Evolutionary conservation across 2,329 filamentous ascomycete genomes (phyloP).

Genomic region (Trichoderma pleuroti): DNA sequence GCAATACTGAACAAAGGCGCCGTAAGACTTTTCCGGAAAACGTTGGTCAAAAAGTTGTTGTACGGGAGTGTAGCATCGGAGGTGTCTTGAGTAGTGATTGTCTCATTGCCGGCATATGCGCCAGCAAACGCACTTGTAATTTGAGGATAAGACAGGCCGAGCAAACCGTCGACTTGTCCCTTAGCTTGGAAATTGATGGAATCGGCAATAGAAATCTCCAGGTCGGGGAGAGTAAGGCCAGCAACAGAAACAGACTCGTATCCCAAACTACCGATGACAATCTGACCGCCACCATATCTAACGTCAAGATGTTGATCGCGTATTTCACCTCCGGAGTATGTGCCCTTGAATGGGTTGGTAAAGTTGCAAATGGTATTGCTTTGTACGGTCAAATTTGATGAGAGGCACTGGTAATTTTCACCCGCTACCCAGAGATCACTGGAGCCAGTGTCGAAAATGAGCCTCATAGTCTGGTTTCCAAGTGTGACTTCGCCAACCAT

Average conservation of each 20-base stretch:
- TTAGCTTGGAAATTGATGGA: neutral
- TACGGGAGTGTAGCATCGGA: neutral
- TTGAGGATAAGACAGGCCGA: neutral
- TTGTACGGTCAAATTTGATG: neutral
- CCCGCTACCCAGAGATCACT: neutral
- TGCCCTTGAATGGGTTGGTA: neutral
- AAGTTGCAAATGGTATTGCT: neutral
- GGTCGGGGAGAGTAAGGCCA: neutral
- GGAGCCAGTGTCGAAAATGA: neutral
- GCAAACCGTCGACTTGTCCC: neutral
- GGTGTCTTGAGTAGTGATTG: fast-evolving
- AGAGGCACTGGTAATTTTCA: neutral
- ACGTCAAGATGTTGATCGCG: neutral
- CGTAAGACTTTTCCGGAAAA: neutral
- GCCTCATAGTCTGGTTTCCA: neutral
- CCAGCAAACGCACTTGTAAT: neutral
- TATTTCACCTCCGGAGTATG: neutral
- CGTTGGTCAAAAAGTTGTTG: neutral
- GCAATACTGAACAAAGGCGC: neutral
- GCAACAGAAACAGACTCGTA: neutral
- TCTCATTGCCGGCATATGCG: neutral
- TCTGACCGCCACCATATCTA: neutral
- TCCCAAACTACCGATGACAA: neutral
- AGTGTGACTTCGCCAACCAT: neutral
- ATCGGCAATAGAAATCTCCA: neutral